phyloP scores from a whole-genome alignment of 768 basidiomycete genomes.

The Bullera alba region DNA sequence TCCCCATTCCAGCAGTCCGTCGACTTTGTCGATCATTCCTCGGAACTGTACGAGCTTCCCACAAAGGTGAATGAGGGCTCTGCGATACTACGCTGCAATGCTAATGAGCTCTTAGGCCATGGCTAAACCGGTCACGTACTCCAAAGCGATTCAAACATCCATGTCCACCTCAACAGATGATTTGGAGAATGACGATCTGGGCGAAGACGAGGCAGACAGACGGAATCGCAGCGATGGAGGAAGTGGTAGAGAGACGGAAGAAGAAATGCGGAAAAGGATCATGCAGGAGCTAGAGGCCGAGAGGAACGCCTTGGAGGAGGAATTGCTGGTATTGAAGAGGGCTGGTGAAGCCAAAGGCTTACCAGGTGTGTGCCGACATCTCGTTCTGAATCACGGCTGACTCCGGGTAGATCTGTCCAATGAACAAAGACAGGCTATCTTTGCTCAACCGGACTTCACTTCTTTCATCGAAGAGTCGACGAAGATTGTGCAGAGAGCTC shows the following conservation, averaged over 20 bases:
- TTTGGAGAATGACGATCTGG: conserved; percentile 39
- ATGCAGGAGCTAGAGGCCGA: conserved; percentile 77
- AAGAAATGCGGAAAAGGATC: conserved; percentile 67
- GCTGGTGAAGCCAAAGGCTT: conserved; percentile 22
- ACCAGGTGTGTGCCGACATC: conserved; percentile 26
- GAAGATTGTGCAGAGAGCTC: conserved; percentile 87
- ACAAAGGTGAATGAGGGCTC: conserved; percentile 57
- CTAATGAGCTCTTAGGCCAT: conserved; percentile 1
- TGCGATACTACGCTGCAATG: neutral
- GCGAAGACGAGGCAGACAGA: conserved; percentile 54
- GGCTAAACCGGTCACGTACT: conserved; percentile 41
- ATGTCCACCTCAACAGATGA: conserved; percentile 19
- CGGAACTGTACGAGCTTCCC: conserved; percentile 83
- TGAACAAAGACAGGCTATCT: conserved; percentile 72
- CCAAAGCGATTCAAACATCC: conserved; percentile 44
- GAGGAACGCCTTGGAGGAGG: conserved; percentile 74
- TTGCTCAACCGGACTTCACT: conserved; percentile 81
- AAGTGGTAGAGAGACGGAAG: conserved; percentile 52
- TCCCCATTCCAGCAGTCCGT: conserved; percentile 51
- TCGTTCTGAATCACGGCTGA: conserved; percentile 11
- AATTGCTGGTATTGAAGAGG: conserved; percentile 49
- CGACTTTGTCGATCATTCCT: conserved; percentile 82
- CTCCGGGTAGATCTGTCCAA: conserved; percentile 64
- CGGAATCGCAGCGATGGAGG: conserved; percentile 37
- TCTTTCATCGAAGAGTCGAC: conserved; percentile 92